Percentiles rank a stretch among this genome's conserved stretches.
phyloP scores from a whole-genome alignment of 257 asterid genomes.

The Penstemon eatonii region DNA sequence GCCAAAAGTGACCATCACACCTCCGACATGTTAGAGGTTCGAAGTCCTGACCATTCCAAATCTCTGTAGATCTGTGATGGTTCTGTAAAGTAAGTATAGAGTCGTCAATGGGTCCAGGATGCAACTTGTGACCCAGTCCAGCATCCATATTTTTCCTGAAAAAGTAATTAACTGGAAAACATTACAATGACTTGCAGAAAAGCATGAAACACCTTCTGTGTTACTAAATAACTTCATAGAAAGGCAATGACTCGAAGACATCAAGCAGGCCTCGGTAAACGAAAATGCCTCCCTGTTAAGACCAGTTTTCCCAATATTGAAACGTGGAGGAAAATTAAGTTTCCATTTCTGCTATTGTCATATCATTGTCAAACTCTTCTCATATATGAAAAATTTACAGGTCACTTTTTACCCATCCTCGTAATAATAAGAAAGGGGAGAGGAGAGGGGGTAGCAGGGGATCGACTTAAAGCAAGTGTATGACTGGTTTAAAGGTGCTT shows the following conservation, averaged over 20 bases:
- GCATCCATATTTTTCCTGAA: slow-evolving; percentile 44
- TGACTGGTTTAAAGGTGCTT: background rate
- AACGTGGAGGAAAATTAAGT: background rate
- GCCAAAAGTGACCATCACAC: slow-evolving; percentile 88
- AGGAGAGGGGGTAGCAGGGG: background rate
- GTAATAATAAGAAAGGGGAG: slow-evolving; percentile 13
- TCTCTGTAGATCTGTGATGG: slow-evolving; percentile 71
- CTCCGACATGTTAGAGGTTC: slow-evolving; percentile 80
- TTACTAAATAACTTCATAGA: slow-evolving; percentile 4
- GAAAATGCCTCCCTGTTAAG: background rate
- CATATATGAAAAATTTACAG: background rate
- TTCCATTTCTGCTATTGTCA: slow-evolving; percentile 2
- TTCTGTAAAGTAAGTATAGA: slow-evolving; percentile 68
- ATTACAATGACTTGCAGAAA: background rate
- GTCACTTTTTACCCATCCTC: slow-evolving; percentile 6
- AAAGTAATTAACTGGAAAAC: background rate
- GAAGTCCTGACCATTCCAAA: slow-evolving; percentile 75
- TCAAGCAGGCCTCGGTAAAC: slow-evolving; percentile 2
- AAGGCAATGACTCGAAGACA: slow-evolving; percentile 5
- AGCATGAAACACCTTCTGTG: background rate
- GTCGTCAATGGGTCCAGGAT: slow-evolving; percentile 76
- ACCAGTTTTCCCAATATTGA: background rate
- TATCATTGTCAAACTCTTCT: slow-evolving; percentile 19
- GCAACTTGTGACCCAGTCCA: slow-evolving; percentile 52
- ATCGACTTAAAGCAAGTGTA: slow-evolving; percentile 4